phyloP scores from a whole-genome alignment of 2,329 filamentous ascomycete genomes.

The Fusarium hostae region DNA sequence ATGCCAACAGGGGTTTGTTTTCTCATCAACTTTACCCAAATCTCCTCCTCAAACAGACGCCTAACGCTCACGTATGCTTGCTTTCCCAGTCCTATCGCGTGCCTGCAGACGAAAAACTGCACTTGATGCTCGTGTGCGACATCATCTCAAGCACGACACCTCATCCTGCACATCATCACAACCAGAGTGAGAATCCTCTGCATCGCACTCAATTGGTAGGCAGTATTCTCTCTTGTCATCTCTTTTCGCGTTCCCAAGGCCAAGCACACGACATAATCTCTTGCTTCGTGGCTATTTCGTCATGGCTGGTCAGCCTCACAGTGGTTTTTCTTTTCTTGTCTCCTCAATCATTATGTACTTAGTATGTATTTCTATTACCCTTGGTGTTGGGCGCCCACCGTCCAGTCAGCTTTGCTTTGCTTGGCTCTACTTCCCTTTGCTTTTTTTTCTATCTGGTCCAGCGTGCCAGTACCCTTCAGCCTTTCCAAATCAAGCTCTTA shows the following conservation, averaged over 20 bases:
- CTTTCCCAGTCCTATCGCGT: constrained; percentile 18
- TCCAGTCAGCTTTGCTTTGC: constrained; percentile 11
- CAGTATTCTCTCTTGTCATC: constrained; percentile 18
- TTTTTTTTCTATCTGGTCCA: constrained; percentile 18
- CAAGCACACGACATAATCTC: neutral
- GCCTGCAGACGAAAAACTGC: constrained; percentile 27
- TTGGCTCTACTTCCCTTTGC: constrained; percentile 30
- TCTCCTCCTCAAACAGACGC: constrained; percentile 7
- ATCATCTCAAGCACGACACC: constrained; percentile 38
- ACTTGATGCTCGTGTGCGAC: constrained; percentile 33
- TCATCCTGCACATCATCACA: constrained; percentile 41
- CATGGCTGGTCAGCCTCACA: constrained; percentile 38
- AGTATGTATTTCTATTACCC: neutral
- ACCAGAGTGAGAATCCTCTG: constrained; percentile 11
- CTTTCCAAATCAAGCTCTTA: constrained; percentile 41
- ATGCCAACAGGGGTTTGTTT: constrained; percentile 15
- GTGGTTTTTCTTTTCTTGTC: constrained; percentile 38
- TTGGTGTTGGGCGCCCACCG: constrained; percentile 19
- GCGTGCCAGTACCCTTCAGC: constrained; percentile 31
- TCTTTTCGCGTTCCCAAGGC: constrained; percentile 25
- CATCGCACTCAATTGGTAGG: constrained; percentile 15
- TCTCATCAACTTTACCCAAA: constrained; percentile 15
- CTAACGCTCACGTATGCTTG: constrained; percentile 5
- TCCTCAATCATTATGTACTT: constrained; percentile 15
- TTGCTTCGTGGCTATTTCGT: constrained; percentile 23